Evolutionary conservation across 352 stramenopile genomes (phyloP).

Genomic region (Globisporangium perplexum): DNA sequence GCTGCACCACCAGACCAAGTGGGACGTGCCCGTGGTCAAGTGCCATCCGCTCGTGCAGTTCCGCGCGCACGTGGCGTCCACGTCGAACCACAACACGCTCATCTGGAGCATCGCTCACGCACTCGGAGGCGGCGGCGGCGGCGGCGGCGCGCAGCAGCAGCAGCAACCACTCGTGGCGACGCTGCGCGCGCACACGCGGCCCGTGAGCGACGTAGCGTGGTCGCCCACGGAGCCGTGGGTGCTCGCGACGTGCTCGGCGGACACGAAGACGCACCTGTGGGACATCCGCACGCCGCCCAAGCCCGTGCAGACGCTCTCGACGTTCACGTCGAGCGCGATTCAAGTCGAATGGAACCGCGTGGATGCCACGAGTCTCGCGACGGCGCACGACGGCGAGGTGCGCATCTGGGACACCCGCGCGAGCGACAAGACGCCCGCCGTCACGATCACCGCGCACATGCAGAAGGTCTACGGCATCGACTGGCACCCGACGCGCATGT

Average conservation of each 20-base stretch:
- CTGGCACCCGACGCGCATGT: constrained; percentile 70
- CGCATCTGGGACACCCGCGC: constrained; percentile 70
- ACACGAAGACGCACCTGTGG: constrained; percentile 80
- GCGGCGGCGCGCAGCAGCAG: constrained; percentile 7
- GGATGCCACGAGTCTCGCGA: constrained; percentile 61
- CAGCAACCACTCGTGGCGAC: constrained; percentile 61
- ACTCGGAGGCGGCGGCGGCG: constrained; percentile 8
- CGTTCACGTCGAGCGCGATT: constrained; percentile 60
- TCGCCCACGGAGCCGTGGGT: constrained; percentile 63
- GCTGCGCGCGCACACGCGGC: constrained; percentile 62
- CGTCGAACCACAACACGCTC: constrained; percentile 77
- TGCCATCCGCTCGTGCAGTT: constrained; percentile 72
- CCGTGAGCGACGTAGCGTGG: constrained; percentile 76
- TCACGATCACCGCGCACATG: constrained; percentile 73
- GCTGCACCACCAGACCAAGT: constrained; percentile 77
- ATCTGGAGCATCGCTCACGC: constrained; percentile 63
- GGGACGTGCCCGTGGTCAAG: constrained; percentile 73
- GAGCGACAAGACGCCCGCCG: constrained; percentile 41
- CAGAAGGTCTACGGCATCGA: constrained; percentile 81
- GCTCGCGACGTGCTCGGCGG: constrained; percentile 71
- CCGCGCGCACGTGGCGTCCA: constrained; percentile 64
- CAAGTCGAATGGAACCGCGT: constrained; percentile 79
- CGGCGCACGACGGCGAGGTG: constrained; percentile 74
- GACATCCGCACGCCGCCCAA: constrained; percentile 67
- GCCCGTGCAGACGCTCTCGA: constrained; percentile 62